Percentiles rank a stretch among this genome's conserved stretches.
Conservation (phyloP, 139 green algal genomes). For the Chlamydomonas sp. region DNA sequence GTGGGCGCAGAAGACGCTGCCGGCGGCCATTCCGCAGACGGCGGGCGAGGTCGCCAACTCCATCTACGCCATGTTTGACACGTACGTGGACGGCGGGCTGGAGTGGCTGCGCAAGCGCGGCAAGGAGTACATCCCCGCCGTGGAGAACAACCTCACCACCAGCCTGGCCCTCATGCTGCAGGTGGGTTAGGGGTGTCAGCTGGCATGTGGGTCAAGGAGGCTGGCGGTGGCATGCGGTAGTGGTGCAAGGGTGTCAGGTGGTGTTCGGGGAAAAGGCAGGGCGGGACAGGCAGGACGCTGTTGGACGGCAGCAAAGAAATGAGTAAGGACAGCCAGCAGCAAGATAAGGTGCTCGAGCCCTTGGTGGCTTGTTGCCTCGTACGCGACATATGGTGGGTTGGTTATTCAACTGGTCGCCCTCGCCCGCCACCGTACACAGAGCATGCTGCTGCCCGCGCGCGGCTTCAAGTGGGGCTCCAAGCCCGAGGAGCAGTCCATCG, state of each 20-base stretch:
- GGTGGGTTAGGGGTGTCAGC: not conserved
- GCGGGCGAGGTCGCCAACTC: conserved; percentile 20
- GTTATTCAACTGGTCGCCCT: not conserved
- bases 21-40: conserved; percentile 39
- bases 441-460: conserved; percentile 32
- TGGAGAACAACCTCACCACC: conserved; percentile 84
- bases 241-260: too few relatives aligned
- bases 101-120: conserved; percentile 65
- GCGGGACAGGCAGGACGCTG: too few relatives aligned
- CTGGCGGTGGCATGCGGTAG: too few relatives aligned
- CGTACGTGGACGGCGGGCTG: conserved; percentile 70
- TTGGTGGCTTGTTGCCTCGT: too few relatives aligned
- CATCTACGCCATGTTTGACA: conserved; percentile 71
- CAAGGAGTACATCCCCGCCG: conserved; percentile 72
- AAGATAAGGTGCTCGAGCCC: too few relatives aligned
- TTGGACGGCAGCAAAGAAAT: too few relatives aligned
- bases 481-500: conserved; percentile 26
- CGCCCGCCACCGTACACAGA: not conserved
- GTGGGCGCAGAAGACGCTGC: conserved; percentile 60
- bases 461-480: conserved; percentile 50
- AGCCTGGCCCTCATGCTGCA: conserved; percentile 60
- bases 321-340: too few relatives aligned
- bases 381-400: not conserved
- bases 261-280: too few relatives aligned
- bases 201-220: too few relatives aligned